Percentiles rank a stretch among this genome's conserved stretches.
Conservation (phyloP, 768 basidiomycete species). For the Macrolepiota dolichaula region DNA sequence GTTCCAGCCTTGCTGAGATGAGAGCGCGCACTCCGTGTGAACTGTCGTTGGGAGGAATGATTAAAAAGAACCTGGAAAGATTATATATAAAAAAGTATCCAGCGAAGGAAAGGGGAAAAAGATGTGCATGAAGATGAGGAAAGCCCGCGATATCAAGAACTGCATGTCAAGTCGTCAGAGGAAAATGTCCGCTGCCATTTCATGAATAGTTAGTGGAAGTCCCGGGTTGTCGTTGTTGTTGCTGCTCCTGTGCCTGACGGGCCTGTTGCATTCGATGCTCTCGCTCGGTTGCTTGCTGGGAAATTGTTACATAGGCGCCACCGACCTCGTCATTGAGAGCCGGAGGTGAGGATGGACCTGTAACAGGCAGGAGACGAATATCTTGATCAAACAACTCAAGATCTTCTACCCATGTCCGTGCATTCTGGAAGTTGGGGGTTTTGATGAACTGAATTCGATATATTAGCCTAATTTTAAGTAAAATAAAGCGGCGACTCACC, state of each 20-base stretch:
- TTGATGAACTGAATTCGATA: conserved; percentile 70
- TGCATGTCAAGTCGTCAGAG: neutral
- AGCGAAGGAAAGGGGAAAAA: conserved; percentile 13
- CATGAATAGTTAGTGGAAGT: neutral
- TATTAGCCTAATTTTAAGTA: neutral
- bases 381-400: conserved; percentile 65
- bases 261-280: conserved; percentile 41
- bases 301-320: conserved; percentile 84
- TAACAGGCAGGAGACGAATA: conserved; percentile 46
- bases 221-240: conserved; percentile 2
- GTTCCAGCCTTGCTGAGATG: conserved; percentile 10
- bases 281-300: conserved; percentile 75
- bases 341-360: conserved; percentile 62
- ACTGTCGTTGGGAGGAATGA: neutral
- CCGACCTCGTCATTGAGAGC: conserved; percentile 75
- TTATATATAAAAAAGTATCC: conserved; percentile 16
- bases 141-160: neutral
- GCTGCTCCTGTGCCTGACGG: conserved; percentile 1
- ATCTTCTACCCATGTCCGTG: conserved; percentile 77
- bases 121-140: conserved; percentile 13
- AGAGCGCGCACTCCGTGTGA: conserved; percentile 1
- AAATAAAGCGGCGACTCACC: conserved; percentile 36
- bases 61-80: conserved; percentile 12
- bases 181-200: neutral
- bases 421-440: conserved; percentile 75